phyloP scores from a whole-genome alignment of 495 filamentous ascomycete species.

The Bryoglossum gracile region DNA sequence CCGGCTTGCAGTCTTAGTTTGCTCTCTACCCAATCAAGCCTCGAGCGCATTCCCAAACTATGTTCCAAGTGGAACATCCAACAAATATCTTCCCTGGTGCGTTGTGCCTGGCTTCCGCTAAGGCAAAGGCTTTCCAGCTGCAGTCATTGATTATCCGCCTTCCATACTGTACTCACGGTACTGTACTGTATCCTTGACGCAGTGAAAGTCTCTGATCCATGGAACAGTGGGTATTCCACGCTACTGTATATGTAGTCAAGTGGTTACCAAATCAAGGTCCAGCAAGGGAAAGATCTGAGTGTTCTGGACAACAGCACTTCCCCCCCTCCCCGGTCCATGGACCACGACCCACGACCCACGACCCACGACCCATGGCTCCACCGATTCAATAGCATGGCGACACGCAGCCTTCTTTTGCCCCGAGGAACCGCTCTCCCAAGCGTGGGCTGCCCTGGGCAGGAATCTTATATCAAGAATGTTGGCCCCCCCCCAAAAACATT shows the following conservation, averaged over 20 bases:
- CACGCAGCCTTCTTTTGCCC: not conserved
- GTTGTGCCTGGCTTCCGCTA: too few relatives aligned
- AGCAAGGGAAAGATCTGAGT: not conserved
- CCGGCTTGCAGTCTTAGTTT: too few relatives aligned
- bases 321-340: not conserved
- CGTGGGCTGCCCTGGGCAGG: not conserved
- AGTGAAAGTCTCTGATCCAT: not conserved
- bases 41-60: conserved; percentile 3
- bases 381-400: not conserved
- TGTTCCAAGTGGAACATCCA: conserved; percentile 5
- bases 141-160: too few relatives aligned
- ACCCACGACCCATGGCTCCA: not conserved
- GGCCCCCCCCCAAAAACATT: not conserved
- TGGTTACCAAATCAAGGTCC: not conserved
- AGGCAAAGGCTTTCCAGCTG: too few relatives aligned
- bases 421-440: not conserved
- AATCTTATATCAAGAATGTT: conserved; percentile 1
- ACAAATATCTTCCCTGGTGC: conserved; percentile 5
- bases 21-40: not conserved
- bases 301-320: not conserved
- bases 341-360: not conserved
- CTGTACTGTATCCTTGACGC: not conserved
- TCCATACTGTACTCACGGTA: not conserved
- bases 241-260: not conserved
- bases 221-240: not conserved